phyloP scores from a whole-genome alignment of 768 basidiomycete species.

The Lentinus brumalis region DNA sequence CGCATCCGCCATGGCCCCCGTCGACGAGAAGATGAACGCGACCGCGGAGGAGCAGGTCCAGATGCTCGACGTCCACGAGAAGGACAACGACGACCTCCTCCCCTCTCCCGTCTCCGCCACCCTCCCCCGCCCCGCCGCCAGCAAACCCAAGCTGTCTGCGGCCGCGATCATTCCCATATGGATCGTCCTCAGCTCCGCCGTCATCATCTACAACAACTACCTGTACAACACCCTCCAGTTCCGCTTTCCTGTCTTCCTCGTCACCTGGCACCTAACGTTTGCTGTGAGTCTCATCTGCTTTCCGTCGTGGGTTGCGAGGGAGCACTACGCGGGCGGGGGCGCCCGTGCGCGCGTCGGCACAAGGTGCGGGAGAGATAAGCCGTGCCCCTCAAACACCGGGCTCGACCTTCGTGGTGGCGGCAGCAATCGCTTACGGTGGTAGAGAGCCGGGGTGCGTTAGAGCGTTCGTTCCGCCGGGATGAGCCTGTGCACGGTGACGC shows the following conservation, averaged over 20 bases:
- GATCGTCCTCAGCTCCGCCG: constrained; percentile 86
- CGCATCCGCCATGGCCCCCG: background rate
- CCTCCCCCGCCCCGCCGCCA: constrained; percentile 32
- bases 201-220: constrained; percentile 97
- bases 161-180: constrained; percentile 85
- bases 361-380: no score
- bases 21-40: constrained; percentile 13
- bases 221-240: constrained; percentile 83
- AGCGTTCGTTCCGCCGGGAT: no score
- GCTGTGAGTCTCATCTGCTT: constrained; percentile 43
- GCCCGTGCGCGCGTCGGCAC: no score
- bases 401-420: no score
- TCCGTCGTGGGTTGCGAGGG: background rate
- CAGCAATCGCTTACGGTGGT: no score
- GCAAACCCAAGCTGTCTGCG: constrained; percentile 60
- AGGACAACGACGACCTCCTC: constrained; percentile 34
- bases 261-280: constrained; percentile 81
- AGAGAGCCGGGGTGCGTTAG: no score
- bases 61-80: constrained; percentile 31
- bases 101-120: constrained; percentile 60
- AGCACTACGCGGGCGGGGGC: no score
- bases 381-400: no score
- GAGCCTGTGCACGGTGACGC: no score
- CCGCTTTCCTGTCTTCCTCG: constrained; percentile 89
- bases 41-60: constrained; percentile 15